Percentiles rank a stretch among this genome's conserved stretches.
These are phyloP conservation scores for Panus rudis DNA, from an alignment of 768 basidiomycete genomes.

Conservation along the genomic window DNA sequence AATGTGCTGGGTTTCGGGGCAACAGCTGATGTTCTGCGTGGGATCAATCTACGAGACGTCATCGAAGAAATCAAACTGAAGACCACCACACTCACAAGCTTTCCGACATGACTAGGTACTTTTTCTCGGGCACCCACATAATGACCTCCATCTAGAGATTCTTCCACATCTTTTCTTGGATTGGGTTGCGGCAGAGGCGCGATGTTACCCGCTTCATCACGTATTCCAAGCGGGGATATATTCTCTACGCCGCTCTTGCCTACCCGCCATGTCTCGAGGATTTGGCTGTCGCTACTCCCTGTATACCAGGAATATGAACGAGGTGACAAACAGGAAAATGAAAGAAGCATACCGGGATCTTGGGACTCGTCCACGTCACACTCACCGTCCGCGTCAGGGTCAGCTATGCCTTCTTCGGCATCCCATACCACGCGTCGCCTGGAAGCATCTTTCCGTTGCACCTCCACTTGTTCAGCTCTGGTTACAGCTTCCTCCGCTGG, in stretches of 20 bases:
- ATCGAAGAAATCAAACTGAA: background rate
- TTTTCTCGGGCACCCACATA: constrained; percentile 45
- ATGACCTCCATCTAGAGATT: constrained; percentile 28
- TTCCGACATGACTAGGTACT: constrained; percentile 47
- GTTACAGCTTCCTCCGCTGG: constrained; percentile 51
- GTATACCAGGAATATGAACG: background rate
- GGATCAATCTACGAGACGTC: too few relatives aligned
- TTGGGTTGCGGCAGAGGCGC: constrained; percentile 30
- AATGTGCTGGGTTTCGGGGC: constrained; percentile 1
- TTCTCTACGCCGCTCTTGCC: constrained; percentile 5
- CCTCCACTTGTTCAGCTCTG: constrained; percentile 47
- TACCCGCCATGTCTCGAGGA: constrained; percentile 3
- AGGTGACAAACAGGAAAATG: constrained; percentile 2
- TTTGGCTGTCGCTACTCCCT: constrained; percentile 4
- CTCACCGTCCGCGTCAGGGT: constrained; percentile 55
- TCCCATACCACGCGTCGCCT: constrained; percentile 63
- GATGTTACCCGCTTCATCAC: constrained; percentile 49
- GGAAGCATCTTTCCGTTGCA: constrained; percentile 56
- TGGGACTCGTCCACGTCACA: constrained; percentile 34
- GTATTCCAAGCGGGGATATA: constrained; percentile 48
- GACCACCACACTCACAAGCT: constrained; percentile 39
- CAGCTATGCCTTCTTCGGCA: constrained; percentile 37
- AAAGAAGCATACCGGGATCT: background rate
- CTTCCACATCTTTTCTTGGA: constrained; percentile 20
- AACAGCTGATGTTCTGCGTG: background rate